Conservation (phyloP, 805 yeast genomes). For the Kodamaea kakaduensis region DNA sequence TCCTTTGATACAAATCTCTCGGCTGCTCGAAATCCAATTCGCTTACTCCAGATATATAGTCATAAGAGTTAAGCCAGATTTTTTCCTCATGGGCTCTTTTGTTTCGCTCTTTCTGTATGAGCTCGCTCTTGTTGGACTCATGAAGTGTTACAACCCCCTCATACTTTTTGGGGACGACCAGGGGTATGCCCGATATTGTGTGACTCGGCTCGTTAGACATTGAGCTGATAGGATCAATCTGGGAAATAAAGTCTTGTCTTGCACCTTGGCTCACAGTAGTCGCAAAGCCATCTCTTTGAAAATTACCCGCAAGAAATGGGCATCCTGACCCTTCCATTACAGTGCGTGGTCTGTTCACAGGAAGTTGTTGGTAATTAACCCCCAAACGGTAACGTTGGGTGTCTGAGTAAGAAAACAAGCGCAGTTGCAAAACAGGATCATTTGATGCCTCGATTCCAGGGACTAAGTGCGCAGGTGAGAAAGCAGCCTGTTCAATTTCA, state of each 20-base stretch:
- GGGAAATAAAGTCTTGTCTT: constrained; percentile 50
- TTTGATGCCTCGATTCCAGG: constrained; percentile 81
- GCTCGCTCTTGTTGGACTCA: constrained; percentile 20
- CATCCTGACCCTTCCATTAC: constrained; percentile 22
- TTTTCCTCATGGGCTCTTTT: constrained; percentile 34
- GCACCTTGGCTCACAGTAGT: constrained; percentile 34
- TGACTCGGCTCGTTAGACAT: constrained; percentile 18
- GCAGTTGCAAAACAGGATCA: constrained; percentile 79
- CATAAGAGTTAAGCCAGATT: constrained; percentile 33
- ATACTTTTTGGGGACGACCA: constrained; percentile 23
- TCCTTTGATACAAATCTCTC: constrained; percentile 38
- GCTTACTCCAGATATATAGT: constrained; percentile 36
- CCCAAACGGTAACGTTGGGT: constrained; percentile 83
- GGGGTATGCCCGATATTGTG: constrained; percentile 18
- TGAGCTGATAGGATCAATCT: constrained; percentile 29
- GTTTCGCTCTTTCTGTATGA: constrained; percentile 26
- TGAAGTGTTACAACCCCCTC: constrained; percentile 30
- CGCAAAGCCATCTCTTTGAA: constrained; percentile 22
- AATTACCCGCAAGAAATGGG: constrained; percentile 26
- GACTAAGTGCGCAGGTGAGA: constrained; percentile 80
- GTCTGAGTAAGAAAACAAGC: constrained; percentile 80
- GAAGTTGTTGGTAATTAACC: constrained; percentile 74
- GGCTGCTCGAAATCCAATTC: constrained; percentile 48
- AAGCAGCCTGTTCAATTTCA: constrained; percentile 82
- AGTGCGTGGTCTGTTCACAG: constrained; percentile 58